Evolutionary conservation across 257 asterid genomes (phyloP).

Genomic region (Euphrasia confusa): DNA sequence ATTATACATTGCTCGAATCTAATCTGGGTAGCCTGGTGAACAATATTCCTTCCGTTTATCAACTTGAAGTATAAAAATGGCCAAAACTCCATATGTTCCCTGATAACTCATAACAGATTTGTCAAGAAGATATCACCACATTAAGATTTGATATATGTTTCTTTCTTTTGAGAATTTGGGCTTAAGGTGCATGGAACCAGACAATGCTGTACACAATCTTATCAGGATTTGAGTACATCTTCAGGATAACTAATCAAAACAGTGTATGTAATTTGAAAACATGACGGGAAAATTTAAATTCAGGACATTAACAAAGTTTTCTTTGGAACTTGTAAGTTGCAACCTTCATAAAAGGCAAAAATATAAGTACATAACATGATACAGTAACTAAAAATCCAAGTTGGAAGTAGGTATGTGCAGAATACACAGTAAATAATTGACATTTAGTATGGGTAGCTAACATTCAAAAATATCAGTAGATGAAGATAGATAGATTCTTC

Average conservation of each 20-base stretch:
- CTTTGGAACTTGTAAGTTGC: slow-evolving; percentile 2
- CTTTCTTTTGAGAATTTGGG: background rate
- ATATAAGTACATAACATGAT: slow-evolving; percentile 1
- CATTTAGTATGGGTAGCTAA: background rate
- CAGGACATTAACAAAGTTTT: slow-evolving; percentile 4
- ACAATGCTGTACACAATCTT: background rate
- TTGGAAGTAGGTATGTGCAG: slow-evolving; percentile 9
- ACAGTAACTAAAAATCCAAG: slow-evolving; percentile 5
- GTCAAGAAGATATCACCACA: background rate
- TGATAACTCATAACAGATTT: slow-evolving; percentile 1
- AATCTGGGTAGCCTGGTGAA: background rate
- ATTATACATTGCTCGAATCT: slow-evolving; percentile 9
- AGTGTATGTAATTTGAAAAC: background rate
- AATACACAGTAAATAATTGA: background rate
- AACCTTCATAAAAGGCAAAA: background rate
- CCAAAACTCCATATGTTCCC: background rate
- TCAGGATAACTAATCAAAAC: slow-evolving; percentile 6
- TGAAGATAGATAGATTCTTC: slow-evolving; percentile 3
- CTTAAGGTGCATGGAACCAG: slow-evolving; percentile 18
- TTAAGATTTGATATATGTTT: background rate
- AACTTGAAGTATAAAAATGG: background rate
- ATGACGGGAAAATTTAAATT: background rate
- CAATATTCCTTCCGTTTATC: slow-evolving; percentile 9
- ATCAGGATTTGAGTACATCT: background rate
- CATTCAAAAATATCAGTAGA: slow-evolving; percentile 11